A percentile compares a stretch with the other conserved stretches of the same genome.
Evolutionary conservation across 2,329 filamentous ascomycete species (phyloP).

Genomic region (Aspergillus neoniger): DNA sequence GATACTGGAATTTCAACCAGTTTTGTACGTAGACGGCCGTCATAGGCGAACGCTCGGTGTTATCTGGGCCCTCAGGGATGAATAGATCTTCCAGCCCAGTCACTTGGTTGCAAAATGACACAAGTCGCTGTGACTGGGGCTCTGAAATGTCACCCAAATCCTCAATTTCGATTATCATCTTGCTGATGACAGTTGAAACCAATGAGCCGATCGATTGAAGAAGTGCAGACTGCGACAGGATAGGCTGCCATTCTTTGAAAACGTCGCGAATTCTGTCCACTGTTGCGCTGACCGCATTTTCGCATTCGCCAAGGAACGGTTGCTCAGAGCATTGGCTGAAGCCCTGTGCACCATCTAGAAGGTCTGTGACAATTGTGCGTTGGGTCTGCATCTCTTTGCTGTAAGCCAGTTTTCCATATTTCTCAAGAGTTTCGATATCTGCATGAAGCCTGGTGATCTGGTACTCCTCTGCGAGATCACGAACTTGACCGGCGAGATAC

Average conservation of each 20-base stretch:
- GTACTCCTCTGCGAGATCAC: conserved; percentile 50
- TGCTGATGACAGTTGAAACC: conserved; percentile 58
- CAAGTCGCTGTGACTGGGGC: conserved; percentile 61
- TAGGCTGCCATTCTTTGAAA: conserved; percentile 57
- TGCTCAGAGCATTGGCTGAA: conserved; percentile 61
- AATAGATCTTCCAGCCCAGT: conserved; percentile 61
- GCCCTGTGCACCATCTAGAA: conserved; percentile 64
- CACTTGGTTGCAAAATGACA: conserved; percentile 58
- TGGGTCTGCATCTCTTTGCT: conserved; percentile 66
- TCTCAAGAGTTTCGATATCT: conserved; percentile 59
- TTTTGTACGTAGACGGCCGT: conserved; percentile 63
- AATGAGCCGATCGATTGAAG: conserved; percentile 64
- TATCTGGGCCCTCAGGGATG: conserved; percentile 44
- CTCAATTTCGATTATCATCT: conserved; percentile 63
- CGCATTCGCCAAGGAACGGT: conserved; percentile 62
- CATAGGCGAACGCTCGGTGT: conserved; percentile 48
- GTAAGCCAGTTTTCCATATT: conserved; percentile 63
- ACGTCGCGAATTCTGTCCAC: conserved; percentile 60
- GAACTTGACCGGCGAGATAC: conserved; percentile 58
- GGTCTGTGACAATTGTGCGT: conserved; percentile 61
- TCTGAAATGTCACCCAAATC: conserved; percentile 66
- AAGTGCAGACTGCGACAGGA: conserved; percentile 61
- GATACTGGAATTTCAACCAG: conserved; percentile 67
- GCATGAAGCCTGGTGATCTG: conserved; percentile 52
- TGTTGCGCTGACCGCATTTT: conserved; percentile 60